Conservation (phyloP, 352 stramenopile species). For the Aphanomyces euteiches region DNA sequence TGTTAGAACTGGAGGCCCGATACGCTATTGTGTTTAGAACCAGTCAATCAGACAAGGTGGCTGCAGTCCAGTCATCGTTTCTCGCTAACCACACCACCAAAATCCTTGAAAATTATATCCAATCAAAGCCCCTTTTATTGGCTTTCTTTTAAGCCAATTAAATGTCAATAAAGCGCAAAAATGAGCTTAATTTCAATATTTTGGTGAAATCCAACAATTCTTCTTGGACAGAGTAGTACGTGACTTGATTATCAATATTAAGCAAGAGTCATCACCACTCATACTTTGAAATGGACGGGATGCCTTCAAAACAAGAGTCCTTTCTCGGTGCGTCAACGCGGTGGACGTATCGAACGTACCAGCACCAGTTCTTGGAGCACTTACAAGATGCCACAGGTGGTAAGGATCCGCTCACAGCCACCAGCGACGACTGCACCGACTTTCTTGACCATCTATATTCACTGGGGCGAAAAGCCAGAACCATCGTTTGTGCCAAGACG, state of each 20-base stretch:
- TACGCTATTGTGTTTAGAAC: neutral
- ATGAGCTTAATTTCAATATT: too few relatives aligned
- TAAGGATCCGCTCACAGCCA: too few relatives aligned
- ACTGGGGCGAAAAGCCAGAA: too few relatives aligned
- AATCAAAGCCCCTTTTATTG: neutral
- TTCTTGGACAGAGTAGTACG: neutral
- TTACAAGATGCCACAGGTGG: too few relatives aligned
- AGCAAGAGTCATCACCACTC: too few relatives aligned
- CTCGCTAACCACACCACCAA: neutral
- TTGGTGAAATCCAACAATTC: neutral
- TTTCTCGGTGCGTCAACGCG: neutral
- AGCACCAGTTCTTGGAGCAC: too few relatives aligned
- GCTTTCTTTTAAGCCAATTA: neutral
- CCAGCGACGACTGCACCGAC: too few relatives aligned
- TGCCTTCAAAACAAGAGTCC: neutral
- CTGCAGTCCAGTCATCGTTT: neutral
- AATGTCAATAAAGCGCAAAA: neutral
- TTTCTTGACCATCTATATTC: too few relatives aligned
- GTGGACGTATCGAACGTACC: neutral
- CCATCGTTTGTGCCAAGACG: too few relatives aligned
- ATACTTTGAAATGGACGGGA: conserved; percentile 4
- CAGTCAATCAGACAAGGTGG: neutral
- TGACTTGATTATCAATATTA: too few relatives aligned
- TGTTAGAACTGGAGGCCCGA: neutral
- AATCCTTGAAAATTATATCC: neutral